Percentiles rank a stretch among this genome's conserved stretches.
These are phyloP conservation scores for Pseudogymnoascus sp. DNA, from an alignment of 2,329 filamentous ascomycete genomes.

Conservation along the genomic window DNA sequence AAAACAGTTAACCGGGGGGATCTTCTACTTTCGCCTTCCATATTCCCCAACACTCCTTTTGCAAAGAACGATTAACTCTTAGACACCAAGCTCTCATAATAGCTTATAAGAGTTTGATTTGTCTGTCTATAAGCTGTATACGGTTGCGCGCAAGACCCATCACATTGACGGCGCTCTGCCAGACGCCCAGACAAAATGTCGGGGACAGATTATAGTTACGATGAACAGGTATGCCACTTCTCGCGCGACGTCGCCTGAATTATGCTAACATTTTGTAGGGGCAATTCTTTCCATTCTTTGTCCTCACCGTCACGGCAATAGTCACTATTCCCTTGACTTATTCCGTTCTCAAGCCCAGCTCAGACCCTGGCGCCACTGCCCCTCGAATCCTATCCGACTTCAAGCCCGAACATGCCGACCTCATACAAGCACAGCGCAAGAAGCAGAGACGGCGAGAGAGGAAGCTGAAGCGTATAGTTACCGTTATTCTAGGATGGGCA, in stretches of 20 bases:
- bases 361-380: slow-evolving; percentile 68
- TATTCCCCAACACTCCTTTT: slow-evolving; percentile 5
- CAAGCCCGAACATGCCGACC: slow-evolving; percentile 70
- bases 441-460: slow-evolving; percentile 86
- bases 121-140: neutral
- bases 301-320: slow-evolving; percentile 80
- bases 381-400: slow-evolving; percentile 75
- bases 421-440: slow-evolving; percentile 73
- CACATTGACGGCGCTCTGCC: neutral
- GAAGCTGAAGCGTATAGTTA: slow-evolving; percentile 72
- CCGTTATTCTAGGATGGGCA: slow-evolving; percentile 69
- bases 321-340: slow-evolving; percentile 88
- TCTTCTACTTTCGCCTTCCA: slow-evolving; percentile 4
- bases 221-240: slow-evolving; percentile 61
- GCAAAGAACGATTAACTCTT: neutral
- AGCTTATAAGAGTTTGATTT: neutral
- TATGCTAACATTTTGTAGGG: slow-evolving; percentile 43
- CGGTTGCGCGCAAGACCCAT: neutral
- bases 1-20: slow-evolving; percentile 5
- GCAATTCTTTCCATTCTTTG: slow-evolving; percentile 98
- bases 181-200: slow-evolving; percentile 24
- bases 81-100: neutral
- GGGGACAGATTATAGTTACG: slow-evolving; percentile 83
- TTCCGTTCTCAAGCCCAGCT: slow-evolving; percentile 71
- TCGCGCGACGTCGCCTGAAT: neutral